These are phyloP conservation scores for Monilinia laxa DNA, from an alignment of 2,329 filamentous ascomycete species.

Conservation along the genomic window DNA sequence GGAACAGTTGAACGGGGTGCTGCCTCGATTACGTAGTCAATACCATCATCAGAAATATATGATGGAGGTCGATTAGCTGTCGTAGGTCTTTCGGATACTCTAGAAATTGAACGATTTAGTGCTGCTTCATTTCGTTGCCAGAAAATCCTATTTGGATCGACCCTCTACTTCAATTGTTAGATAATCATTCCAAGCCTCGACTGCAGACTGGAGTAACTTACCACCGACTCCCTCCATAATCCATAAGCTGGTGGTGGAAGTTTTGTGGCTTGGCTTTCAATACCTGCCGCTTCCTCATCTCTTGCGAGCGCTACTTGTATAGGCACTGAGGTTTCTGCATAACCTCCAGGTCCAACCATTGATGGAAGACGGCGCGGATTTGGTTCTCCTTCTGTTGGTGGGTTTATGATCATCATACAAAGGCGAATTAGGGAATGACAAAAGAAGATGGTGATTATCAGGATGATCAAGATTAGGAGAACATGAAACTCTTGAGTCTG, in stretches of 20 bases:
- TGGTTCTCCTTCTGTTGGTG: slow-evolving; percentile 40
- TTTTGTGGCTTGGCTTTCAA: slow-evolving; percentile 56
- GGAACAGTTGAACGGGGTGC: slow-evolving; percentile 58
- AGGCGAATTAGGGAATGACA: slow-evolving; percentile 75
- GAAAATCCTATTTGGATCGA: slow-evolving; percentile 77
- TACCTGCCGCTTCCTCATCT: slow-evolving; percentile 67
- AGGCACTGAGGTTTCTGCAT: slow-evolving; percentile 67
- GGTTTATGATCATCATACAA: slow-evolving; percentile 59
- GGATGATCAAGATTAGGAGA: slow-evolving; percentile 73
- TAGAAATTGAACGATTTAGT: slow-evolving; percentile 27
- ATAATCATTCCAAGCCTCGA: not conserved
- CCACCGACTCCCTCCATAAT: slow-evolving; percentile 78
- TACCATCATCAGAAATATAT: slow-evolving; percentile 73
- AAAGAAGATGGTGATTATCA: slow-evolving; percentile 75
- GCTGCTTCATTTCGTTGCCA: slow-evolving; percentile 62
- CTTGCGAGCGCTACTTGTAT: slow-evolving; percentile 74
- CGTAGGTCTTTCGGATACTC: slow-evolving; percentile 29
- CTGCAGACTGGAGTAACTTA: slow-evolving; percentile 48
- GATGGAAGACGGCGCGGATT: slow-evolving; percentile 44
- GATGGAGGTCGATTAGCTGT: slow-evolving; percentile 64
- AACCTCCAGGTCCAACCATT: slow-evolving; percentile 59
- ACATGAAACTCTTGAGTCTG: slow-evolving; percentile 73
- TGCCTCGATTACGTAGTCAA: slow-evolving; percentile 69
- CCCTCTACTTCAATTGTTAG: slow-evolving; percentile 51
- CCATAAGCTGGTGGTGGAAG: slow-evolving; percentile 80